A percentile compares a stretch with the other conserved stretches of the same genome.
phyloP scores from a whole-genome alignment of 108 stramenopile species.

The Discostella pseudostelligera region DNA sequence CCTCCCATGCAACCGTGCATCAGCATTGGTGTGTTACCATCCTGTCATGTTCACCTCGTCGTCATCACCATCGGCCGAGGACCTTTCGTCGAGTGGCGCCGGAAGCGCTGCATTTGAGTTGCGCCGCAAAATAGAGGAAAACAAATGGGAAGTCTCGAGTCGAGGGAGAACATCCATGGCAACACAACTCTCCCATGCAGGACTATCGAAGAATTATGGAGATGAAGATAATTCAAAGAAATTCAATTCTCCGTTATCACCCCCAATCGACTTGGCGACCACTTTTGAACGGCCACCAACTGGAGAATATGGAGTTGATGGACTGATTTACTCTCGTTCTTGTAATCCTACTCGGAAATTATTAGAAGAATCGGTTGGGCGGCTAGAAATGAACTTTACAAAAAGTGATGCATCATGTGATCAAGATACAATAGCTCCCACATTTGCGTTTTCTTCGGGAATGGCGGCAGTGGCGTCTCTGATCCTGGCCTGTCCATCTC shows the following conservation, averaged over 20 bases:
- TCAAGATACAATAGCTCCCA: conserved; percentile 19
- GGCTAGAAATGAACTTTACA: conserved; percentile 50
- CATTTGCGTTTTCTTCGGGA: conserved; percentile 85
- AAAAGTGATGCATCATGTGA: no score
- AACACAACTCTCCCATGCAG: conserved; percentile 66
- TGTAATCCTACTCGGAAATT: conserved; percentile 79
- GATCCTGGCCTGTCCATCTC: conserved; percentile 62
- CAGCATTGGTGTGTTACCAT: no score
- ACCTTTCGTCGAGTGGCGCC: conserved; percentile 19
- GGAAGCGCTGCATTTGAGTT: conserved; percentile 19
- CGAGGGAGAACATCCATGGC: conserved; percentile 20
- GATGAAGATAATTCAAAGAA: not conserved
- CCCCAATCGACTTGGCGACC: conserved; percentile 74
- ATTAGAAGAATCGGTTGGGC: conserved; percentile 58
- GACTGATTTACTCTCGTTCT: conserved; percentile 64
- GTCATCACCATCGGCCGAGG: conserved; percentile 1
- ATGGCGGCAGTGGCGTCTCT: conserved; percentile 84
- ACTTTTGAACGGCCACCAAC: conserved; percentile 76
- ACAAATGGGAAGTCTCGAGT: not conserved
- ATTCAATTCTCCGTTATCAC: conserved; percentile 66
- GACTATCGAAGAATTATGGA: conserved; percentile 23
- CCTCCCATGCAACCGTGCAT: no score
- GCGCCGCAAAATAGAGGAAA: conserved; percentile 14
- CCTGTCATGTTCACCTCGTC: not conserved
- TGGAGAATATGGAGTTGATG: conserved; percentile 58